A percentile compares a stretch with the other conserved stretches of the same genome.
Evolutionary conservation across 78 protist species (phyloP).

Genomic region (Dictyostelium firmibasis): DNA sequence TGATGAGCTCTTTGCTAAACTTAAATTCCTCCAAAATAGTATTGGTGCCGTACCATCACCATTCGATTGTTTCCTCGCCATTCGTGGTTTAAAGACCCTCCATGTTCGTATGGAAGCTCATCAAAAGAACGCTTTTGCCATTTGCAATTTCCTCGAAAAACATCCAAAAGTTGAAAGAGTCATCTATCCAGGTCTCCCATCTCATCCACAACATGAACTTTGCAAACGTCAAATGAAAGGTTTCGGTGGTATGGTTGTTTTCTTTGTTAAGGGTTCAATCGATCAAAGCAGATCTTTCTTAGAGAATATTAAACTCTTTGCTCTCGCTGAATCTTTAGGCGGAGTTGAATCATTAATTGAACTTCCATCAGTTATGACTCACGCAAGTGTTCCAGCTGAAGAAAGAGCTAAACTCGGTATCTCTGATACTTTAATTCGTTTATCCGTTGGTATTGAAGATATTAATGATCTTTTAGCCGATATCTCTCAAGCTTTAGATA

Average conservation of each 20-base stretch:
- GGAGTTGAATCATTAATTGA: slow-evolving; percentile 83
- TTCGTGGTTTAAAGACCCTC: slow-evolving; percentile 92
- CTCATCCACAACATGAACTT: slow-evolving; percentile 90
- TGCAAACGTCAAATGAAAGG: slow-evolving; percentile 87
- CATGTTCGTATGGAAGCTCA: slow-evolving; percentile 89
- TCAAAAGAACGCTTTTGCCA: slow-evolving; percentile 84
- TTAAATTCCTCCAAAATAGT: slow-evolving; percentile 85
- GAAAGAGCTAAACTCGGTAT: slow-evolving; percentile 85
- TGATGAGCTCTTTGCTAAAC: slow-evolving; percentile 39
- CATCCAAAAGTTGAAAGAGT: slow-evolving; percentile 89
- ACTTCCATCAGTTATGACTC: slow-evolving; percentile 88
- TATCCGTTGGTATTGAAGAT: slow-evolving; percentile 88
- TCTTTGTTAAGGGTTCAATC: slow-evolving; percentile 79
- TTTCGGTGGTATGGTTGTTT: slow-evolving; percentile 82
- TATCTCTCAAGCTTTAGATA: slow-evolving; percentile 78
- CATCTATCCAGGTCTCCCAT: slow-evolving; percentile 89
- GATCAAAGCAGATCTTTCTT: slow-evolving; percentile 74
- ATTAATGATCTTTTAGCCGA: slow-evolving; percentile 78
- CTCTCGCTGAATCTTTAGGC: slow-evolving; percentile 88
- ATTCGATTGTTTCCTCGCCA: slow-evolving; percentile 92
- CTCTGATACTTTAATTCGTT: slow-evolving; percentile 79
- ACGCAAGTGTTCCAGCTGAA: slow-evolving; percentile 87
- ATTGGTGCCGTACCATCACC: slow-evolving; percentile 92
- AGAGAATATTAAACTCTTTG: slow-evolving; percentile 79
- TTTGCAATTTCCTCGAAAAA: slow-evolving; percentile 76